Conservation (phyloP, 2,329 filamentous ascomycete species). For the Ilyonectria mors-panacis region DNA sequence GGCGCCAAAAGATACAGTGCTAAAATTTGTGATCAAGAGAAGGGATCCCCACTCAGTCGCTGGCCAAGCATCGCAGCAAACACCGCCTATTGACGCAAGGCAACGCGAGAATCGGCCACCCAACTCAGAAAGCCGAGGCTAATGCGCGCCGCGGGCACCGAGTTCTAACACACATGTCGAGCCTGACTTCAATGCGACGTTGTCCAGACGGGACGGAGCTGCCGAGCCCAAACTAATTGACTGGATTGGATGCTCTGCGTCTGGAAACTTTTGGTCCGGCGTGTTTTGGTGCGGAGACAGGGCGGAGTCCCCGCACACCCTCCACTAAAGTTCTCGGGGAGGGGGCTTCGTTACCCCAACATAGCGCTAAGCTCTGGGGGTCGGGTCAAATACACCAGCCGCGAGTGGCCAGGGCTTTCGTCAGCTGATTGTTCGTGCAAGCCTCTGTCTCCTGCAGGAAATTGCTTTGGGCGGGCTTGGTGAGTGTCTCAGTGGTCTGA, state of each 20-base stretch:
- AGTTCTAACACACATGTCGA: neutral
- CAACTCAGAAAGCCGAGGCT: neutral
- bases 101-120: neutral
- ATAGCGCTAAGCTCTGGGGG: too few relatives aligned
- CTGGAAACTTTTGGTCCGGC: slow-evolving; percentile 3
- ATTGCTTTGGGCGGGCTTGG: neutral
- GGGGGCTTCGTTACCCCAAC: neutral
- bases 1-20: neutral
- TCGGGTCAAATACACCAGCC: neutral
- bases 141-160: neutral
- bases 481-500: neutral
- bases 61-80: neutral
- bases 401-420: neutral
- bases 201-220: neutral
- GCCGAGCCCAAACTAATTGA: neutral
- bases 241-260: neutral
- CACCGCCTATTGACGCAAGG: neutral
- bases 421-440: neutral
- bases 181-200: neutral
- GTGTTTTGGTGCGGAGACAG: slow-evolving; percentile 11
- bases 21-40: neutral
- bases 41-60: neutral
- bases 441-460: neutral
- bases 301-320: slow-evolving; percentile 18
- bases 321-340: neutral